Conservation (phyloP, 768 basidiomycete genomes). For the Leccinum fibrillosum region DNA sequence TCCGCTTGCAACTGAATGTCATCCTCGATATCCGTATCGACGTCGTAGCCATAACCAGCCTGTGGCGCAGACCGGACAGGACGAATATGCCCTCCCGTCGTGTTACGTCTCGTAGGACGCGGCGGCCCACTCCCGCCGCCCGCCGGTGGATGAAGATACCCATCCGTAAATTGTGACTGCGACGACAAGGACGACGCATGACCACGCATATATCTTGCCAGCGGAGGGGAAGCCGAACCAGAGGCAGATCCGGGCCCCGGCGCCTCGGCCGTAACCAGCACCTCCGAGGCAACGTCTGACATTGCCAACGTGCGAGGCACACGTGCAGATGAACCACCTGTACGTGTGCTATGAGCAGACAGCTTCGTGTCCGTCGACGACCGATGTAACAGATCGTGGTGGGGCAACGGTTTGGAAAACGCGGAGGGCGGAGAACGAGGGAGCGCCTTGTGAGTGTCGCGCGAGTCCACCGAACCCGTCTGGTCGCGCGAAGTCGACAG, state of each 20-base stretch:
- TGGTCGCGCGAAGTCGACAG: constrained; percentile 22
- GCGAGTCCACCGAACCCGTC: constrained; percentile 32
- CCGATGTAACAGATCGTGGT: constrained; percentile 38
- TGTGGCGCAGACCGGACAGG: constrained; percentile 28
- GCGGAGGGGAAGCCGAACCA: constrained; percentile 16
- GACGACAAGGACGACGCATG: constrained; percentile 25
- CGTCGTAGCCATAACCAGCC: constrained; percentile 37
- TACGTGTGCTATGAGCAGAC: constrained; percentile 26
- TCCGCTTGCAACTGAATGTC: constrained; percentile 89
- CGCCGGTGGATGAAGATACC: constrained; percentile 51
- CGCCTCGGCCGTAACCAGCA: constrained; percentile 14
- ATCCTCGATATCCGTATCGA: constrained; percentile 38
- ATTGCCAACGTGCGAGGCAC: constrained; percentile 5
- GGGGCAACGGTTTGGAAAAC: constrained; percentile 17
- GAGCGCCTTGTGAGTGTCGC: constrained; percentile 14
- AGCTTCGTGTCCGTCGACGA: constrained; percentile 51
- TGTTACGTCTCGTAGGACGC: constrained; percentile 62
- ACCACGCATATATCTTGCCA: constrained; percentile 18
- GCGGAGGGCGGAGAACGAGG: constrained; percentile 21
- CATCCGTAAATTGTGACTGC: constrained; percentile 35
- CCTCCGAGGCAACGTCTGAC: constrained; percentile 21
- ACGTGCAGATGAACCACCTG: constrained; percentile 21
- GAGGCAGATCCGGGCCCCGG: constrained; percentile 16
- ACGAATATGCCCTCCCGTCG: constrained; percentile 54
- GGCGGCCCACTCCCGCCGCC: constrained; percentile 18